Evolutionary conservation across 495 filamentous ascomycete genomes (phyloP), one percentile per base, ranked within the genome.

Genomic region (Pseudevernia furfuracea): DNA sequence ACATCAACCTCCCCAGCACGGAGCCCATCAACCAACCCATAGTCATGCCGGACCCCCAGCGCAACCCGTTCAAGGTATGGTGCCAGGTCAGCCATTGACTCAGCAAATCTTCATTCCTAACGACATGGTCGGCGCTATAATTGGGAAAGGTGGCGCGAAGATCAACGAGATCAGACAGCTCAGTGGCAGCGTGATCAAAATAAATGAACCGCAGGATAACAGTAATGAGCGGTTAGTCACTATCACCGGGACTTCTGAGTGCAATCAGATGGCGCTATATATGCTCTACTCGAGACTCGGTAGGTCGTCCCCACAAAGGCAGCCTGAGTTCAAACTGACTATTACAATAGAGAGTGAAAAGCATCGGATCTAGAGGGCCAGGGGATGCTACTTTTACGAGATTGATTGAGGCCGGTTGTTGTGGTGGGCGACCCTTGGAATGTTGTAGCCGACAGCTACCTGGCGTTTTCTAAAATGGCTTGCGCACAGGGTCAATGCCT

Each of bases 71-170:
- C 85, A 85, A 69, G 85, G 84, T 52, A 85, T 87, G 70, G 83
- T 94, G 63, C 87, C 89, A 43, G 91, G 90, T 43, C 87, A 92
- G 66, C 91, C 94, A 63, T 76, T 98, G 68, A 98, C 94, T 3
- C 94, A 98, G 73, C 94, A 98, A 75, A 98, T 98, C 68, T 98
- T 87, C 77, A 98, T 98, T 71, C 94, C 94, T 53, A 98, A 98
- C 74, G 94, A 98, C 71, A 98, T 98, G 94, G 94, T 98, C 60
- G 94, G 94, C 58, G 94, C 94, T 57, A 98, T 98, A 70, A 98
- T 98, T 71, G 94, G 94, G 65, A 98, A 98, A 79, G 95, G 94
- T 63, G 94, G 94, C 66, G 90, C 91, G 32, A 98, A 98, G 85
- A 98, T 98, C 81, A 98, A 98, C 73, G 94, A 98, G 78, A 98